phyloP scores from a whole-genome alignment of 192 early-diverging fungal species.

The Coemansia erecta region DNA sequence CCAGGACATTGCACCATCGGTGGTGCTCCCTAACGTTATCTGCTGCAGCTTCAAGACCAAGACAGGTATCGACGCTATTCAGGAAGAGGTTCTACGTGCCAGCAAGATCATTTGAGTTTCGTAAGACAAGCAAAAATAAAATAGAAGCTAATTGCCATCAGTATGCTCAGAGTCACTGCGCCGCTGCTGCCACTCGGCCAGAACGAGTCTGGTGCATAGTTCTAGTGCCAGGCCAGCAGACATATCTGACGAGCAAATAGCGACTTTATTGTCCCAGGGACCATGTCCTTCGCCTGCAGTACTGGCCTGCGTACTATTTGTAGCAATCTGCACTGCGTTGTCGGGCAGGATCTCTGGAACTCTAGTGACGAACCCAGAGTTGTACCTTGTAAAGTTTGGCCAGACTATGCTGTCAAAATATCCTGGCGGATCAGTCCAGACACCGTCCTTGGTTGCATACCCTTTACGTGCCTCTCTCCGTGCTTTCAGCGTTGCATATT shows the following conservation, averaged over 20 bases:
- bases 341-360: constrained; percentile 14
- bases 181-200: constrained; percentile 15
- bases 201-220: constrained; percentile 15
- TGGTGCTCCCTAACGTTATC: constrained; percentile 18
- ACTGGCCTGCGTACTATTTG: too few relatives aligned
- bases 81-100: constrained; percentile 33
- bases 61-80: constrained; percentile 25
- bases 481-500: constrained; percentile 59
- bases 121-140: not conserved
- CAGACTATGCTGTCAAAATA: constrained; percentile 77
- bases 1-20: constrained; percentile 23
- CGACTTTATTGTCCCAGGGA: constrained; percentile 1
- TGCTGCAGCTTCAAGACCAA: constrained; percentile 36
- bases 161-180: not conserved
- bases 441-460: constrained; percentile 78
- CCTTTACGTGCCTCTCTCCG: constrained; percentile 63
- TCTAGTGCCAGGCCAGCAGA: constrained; percentile 17
- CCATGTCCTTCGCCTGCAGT: too few relatives aligned
- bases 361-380: constrained; percentile 15
- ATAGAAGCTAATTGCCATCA: not conserved
- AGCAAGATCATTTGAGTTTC: not conserved
- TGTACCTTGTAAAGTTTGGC: constrained; percentile 63
- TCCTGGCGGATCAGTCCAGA: constrained; percentile 71
- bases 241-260: constrained; percentile 39
- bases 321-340: too few relatives aligned